A percentile compares a stretch with the other conserved stretches of the same genome.
phyloP scores from a whole-genome alignment of 202 grass and related monocot genomes.

The Saccharum hybrid region DNA sequence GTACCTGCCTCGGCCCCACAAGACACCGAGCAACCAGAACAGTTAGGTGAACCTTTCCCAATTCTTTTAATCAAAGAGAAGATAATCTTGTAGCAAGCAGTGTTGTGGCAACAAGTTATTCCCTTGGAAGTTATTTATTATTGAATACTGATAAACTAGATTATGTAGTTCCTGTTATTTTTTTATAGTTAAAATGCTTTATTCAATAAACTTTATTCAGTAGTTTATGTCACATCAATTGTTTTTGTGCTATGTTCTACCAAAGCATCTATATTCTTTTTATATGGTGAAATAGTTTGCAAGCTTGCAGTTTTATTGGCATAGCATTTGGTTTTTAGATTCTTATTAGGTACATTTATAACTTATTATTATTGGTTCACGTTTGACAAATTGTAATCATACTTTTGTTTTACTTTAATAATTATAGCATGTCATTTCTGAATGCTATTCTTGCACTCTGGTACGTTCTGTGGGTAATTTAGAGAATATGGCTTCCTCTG shows the following conservation, averaged over 20 bases:
- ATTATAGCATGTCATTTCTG: not conserved
- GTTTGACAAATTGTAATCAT: not conserved
- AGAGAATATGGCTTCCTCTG: not conserved
- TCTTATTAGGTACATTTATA: not conserved
- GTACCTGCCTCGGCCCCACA: conserved; percentile 30
- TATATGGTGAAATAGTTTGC: not conserved
- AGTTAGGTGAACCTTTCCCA: conserved; percentile 58
- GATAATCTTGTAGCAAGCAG: not conserved
- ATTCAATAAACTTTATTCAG: not conserved
- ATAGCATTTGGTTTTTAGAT: conserved; percentile 4
- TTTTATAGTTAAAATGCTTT: not conserved
- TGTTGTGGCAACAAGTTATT: not conserved
- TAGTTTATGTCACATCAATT: not conserved
- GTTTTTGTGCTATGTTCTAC: not conserved
- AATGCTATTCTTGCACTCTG: not conserved
- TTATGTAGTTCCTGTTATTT: not conserved
- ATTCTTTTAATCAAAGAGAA: not conserved
- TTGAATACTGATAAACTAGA: conserved; percentile 1
- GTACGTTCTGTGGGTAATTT: not conserved
- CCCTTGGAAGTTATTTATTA: conserved; percentile 7
- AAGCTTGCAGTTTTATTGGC: not conserved
- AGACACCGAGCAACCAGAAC: conserved; percentile 54
- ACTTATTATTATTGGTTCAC: not conserved
- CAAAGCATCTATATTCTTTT: not conserved
- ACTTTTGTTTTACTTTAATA: not conserved